phyloP scores from a whole-genome alignment of 1,284 basidiomycete genomes.

The Rhodotorula sp. region DNA sequence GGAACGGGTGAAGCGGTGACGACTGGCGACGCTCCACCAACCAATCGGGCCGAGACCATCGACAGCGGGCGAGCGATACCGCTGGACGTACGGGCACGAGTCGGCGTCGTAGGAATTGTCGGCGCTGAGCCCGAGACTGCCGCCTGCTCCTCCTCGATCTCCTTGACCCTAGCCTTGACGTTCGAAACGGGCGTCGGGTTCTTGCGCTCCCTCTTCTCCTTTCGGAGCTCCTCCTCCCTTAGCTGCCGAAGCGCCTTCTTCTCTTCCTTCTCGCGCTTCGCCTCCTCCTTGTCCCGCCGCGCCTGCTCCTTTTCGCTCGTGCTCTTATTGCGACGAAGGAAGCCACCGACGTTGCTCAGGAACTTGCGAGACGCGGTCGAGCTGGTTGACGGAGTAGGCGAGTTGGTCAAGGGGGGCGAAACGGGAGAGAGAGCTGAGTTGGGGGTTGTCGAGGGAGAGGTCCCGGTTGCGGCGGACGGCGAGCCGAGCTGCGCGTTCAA shows the following conservation, averaged over 20 bases:
- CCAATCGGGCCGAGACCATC: neutral
- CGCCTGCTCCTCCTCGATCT: slow-evolving; percentile 30
- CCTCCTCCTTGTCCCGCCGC: slow-evolving; percentile 1
- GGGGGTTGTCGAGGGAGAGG: too few species aligned
- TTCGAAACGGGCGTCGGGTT: slow-evolving; percentile 26
- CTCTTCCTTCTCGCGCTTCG: slow-evolving; percentile 12
- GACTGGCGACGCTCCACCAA: neutral
- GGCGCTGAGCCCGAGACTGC: neutral
- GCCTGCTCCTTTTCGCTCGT: slow-evolving; percentile 8
- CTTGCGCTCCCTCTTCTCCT: neutral
- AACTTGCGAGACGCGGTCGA: slow-evolving; percentile 23
- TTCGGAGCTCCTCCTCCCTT: slow-evolving; percentile 12
- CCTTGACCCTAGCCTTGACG: slow-evolving; percentile 31
- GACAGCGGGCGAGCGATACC: neutral
- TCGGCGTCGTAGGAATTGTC: neutral
- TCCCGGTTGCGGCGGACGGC: too few species aligned
- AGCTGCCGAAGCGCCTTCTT: slow-evolving; percentile 11
- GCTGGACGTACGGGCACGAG: neutral
- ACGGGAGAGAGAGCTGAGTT: neutral
- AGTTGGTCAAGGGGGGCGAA: neutral
- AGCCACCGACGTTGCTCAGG: slow-evolving; percentile 19
- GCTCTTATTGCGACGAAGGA: slow-evolving; percentile 33
- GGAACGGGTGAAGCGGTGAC: neutral
- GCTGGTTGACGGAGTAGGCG: slow-evolving; percentile 6
- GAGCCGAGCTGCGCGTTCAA: neutral